Conservation (phyloP, 495 filamentous ascomycete species). For the Xylaria castorea region DNA sequence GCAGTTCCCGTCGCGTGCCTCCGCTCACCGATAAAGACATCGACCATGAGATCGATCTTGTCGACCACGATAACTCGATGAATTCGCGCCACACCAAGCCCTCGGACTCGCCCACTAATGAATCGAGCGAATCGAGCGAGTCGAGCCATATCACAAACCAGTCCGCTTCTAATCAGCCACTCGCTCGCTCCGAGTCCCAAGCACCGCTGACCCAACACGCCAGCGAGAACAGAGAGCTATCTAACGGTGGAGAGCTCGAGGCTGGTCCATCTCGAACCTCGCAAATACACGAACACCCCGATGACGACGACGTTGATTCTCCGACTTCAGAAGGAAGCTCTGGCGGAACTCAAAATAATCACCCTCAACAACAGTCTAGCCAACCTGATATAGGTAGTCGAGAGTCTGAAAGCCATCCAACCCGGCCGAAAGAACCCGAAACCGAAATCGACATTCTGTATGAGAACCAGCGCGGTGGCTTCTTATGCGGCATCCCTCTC, state of each 20-base stretch:
- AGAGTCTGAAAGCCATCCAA: constrained; percentile 10
- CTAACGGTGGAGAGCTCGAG: constrained; percentile 22
- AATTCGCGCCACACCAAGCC: constrained; percentile 35
- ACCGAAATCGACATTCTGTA: constrained; percentile 85
- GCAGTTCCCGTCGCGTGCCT: constrained; percentile 55
- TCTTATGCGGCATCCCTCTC: constrained; percentile 85
- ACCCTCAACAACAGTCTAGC: not conserved
- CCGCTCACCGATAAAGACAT: constrained; percentile 60
- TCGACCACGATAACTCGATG: constrained; percentile 50
- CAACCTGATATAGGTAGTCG: not conserved
- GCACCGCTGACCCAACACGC: constrained; percentile 30
- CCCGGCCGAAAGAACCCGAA: constrained; percentile 47
- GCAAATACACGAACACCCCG: constrained; percentile 23
- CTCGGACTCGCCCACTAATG: constrained; percentile 8
- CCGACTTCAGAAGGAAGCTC: constrained; percentile 19
- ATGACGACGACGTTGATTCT: not conserved
- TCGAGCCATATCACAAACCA: constrained; percentile 23
- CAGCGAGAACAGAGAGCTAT: constrained; percentile 21
- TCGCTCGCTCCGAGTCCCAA: constrained; percentile 33
- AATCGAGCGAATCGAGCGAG: constrained; percentile 11
- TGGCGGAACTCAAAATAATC: constrained; percentile 13
- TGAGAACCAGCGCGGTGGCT: constrained; percentile 87
- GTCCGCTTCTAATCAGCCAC: constrained; percentile 28
- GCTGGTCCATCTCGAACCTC: constrained; percentile 29
- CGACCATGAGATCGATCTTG: constrained; percentile 67